Base-by-base conservation (phyloP, 495 filamentous ascomycete genomes). In the Aspergillus conjunctus region DNA sequence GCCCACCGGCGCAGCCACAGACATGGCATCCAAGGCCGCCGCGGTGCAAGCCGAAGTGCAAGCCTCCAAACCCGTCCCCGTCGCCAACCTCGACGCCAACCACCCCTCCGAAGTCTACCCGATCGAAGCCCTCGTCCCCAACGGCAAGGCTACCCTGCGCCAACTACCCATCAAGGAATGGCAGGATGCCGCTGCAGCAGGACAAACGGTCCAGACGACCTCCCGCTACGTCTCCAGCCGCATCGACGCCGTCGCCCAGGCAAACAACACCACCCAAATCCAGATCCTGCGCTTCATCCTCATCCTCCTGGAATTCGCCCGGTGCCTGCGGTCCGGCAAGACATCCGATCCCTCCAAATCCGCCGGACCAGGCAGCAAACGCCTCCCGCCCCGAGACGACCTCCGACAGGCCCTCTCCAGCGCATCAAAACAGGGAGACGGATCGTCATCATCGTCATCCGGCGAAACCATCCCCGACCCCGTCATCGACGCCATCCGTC, bases 71-170 rank as follows among this genome's bases (percentile, higher is more conserved):
- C 92, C 94, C 14, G 80, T 92, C 33, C 94, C 94, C 2, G 82
- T 78, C 12, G 83, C 89, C 48, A 91, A 98, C 69, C 79, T 87
- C 48, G 79, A 84, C 2, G 92, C 91, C 21, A 73, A 79, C 31
- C 85, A 86, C 20, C 84, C 91, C n/a, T 82, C 85, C 12, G 91
- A 96, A 39, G 91, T 97, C 41, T 98, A 98, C 72, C 72, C 88
- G 2, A 72, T 90, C 46, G 81, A 87, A 22, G 76, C 77, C 12
- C 74, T 98, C 46, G 85, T 97, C 21, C 73, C 75, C 8, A 75
- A 77, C 49, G 75, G 77, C 41, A 58, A 74, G 45, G 64, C 74
- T 18, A 81, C 77, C 37, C 72, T 87, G 64, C 82, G 81, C 52
- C 73, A 80, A 41, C 79, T 93, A 20, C 84, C 84, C 14, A 81